A percentile compares a stretch with the other conserved stretches of the same genome.
Evolutionary conservation across 768 basidiomycete species (phyloP).

Genomic region (Leccinum subtestaceum): DNA sequence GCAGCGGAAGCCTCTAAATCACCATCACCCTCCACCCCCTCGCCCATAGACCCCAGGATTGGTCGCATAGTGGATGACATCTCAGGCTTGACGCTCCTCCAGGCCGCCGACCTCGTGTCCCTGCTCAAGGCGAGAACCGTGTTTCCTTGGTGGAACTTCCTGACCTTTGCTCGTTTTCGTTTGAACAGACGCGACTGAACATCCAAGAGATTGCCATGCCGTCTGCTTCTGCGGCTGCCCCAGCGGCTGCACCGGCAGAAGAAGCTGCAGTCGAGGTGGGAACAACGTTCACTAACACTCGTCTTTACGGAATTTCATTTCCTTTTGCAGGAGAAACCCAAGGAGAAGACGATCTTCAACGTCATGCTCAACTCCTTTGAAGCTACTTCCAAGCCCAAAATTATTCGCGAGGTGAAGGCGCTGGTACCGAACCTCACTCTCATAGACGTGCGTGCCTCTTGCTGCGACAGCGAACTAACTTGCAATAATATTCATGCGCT

Average conservation of each 20-base stretch:
- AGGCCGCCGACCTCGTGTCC: conserved; percentile 92
- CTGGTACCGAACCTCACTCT: conserved; percentile 93
- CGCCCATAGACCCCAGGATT: conserved; percentile 60
- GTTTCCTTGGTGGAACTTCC: neutral
- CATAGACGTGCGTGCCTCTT: conserved; percentile 74
- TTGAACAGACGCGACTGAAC: conserved; percentile 75
- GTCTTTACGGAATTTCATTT: neutral
- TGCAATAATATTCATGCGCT: neutral
- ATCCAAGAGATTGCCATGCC: conserved; percentile 92
- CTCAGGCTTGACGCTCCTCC: conserved; percentile 80
- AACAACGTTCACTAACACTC: neutral
- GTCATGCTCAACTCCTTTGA: conserved; percentile 95
- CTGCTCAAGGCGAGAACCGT: conserved; percentile 70
- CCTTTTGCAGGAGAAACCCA: conserved; percentile 76
- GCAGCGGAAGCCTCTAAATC: conserved; percentile 39
- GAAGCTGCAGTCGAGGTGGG: conserved; percentile 64
- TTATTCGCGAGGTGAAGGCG: conserved; percentile 97
- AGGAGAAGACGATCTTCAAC: conserved; percentile 98
- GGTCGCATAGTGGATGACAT: conserved; percentile 90
- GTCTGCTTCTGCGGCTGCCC: conserved; percentile 59
- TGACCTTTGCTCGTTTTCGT: neutral
- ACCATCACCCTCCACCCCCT: conserved; percentile 38
- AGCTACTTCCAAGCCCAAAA: conserved; percentile 87
- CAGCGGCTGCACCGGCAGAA: conserved; percentile 55
- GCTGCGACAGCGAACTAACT: neutral